Evolutionary conservation across 2,329 filamentous ascomycete genomes (phyloP), one percentile per base, ranked within the genome.

Genomic region (Epichloe amarillans): DNA sequence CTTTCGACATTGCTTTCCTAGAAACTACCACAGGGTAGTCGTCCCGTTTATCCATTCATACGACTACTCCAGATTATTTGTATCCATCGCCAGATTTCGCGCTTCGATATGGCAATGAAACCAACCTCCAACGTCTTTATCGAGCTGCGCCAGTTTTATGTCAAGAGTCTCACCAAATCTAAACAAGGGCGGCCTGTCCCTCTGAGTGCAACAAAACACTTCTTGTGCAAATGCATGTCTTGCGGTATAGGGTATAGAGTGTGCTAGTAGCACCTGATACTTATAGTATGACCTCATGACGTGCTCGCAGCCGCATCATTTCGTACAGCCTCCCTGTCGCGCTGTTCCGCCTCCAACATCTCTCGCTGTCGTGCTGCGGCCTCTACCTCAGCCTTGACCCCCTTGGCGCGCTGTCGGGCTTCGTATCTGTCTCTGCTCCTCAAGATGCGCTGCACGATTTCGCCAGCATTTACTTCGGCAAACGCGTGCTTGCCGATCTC

Each of bases 391-490:
- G 84, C 83, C 72, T 98, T 98, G 57, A 88, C 79, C 11, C 90
- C 86, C 72, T 98, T 98, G 58, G 84, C 82, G 49, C 86, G 76
- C 72, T 98, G 93, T 53, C 93, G 76, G 60, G 88, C 93, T 70
- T 97, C 91, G 66, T 96, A 98, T 63, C 88, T 77, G 53, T 84
- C 84, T 36, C 90, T 77, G 61, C 88, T 90, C 66, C 83, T 86
- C 74, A 97, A 75, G 63, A 98, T 98, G 35, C 93, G 76, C 58
- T 85, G 80, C 46, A 98, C 90, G 59, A 98, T 97, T 59, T 93
- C 84, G 3, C 83, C 89, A 0, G 91, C 89, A 66, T 97, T 96
- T 56, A 97, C 89, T 54, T 89, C 77, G 56, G 86, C 78, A 64
- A 91, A 98, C 19, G 80, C 74, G 68, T 98, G 93, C 48, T 73